Evolutionary conservation across 441 rosid species (phyloP), one percentile per base, ranked within the genome.

Genomic region (Pelargonium myrrhifolium): DNA sequence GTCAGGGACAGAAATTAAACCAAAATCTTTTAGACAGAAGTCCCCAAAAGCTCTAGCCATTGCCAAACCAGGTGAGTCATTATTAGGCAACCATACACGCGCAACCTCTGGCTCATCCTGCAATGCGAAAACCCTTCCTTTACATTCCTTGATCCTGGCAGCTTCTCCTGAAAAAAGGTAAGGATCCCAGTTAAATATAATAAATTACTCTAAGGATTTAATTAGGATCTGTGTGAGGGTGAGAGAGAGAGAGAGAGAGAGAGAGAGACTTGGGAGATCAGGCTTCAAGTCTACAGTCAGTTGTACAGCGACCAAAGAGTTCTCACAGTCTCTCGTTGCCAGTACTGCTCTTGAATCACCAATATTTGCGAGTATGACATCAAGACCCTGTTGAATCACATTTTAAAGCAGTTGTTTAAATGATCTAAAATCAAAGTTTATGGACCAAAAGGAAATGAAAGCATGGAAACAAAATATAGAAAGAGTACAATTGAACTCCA

Each of bases 81-180:
- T 84, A 73, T 85, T 83, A 65, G 93, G 93, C 80, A 87, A 76
- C 93, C 93, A 87, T 62, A 87, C 90, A 75, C 93, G 93, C 64
- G 93, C 89, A 71, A 87, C 90, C 78, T 87, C 93, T 4, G 93
- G 93, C 76, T 87, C 93, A 49, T 87, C 93, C 73, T 84, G 93
- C 74, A 87, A 77, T 40, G 93, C 87, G 75, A 87, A 87, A 71
- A 87, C 93, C 82, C 93, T 81, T 22, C 93, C 93, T 78, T 84
- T 87, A 67, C 84, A 87, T 75, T 84, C 76, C 75, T 79, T 85
- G 68, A 87, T 87, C 68, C 93, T 81, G 0, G 89, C 90, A 67
- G 93, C 85, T 78, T 87, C 93, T 76, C 83, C 93, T 87, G 42
- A 20, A 66, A 63, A 72, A 53, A 68, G 67, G 47, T 66, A 49